These are phyloP conservation scores for Neonectria ditissima DNA, from an alignment of 2,329 filamentous ascomycete genomes.

Conservation along the genomic window DNA sequence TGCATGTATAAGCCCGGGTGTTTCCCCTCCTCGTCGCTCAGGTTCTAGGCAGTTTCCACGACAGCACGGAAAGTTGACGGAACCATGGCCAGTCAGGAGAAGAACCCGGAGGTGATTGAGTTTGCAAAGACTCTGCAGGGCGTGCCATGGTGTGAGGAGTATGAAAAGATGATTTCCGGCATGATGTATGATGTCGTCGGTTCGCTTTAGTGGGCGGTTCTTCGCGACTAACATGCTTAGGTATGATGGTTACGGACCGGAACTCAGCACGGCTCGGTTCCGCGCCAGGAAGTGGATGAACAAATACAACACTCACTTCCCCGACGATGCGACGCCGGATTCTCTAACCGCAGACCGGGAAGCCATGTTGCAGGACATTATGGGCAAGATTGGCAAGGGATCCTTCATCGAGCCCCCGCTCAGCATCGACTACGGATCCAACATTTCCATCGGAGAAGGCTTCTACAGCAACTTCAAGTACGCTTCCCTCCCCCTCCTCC, in stretches of 20 bases:
- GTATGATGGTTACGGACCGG: conserved; percentile 62
- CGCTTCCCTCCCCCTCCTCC: background rate
- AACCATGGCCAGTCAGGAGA: conserved; percentile 38
- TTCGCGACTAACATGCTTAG: conserved; percentile 46
- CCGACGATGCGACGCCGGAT: conserved; percentile 58
- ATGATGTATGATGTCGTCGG: conserved; percentile 35
- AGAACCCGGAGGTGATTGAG: conserved; percentile 36
- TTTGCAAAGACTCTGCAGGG: conserved; percentile 35
- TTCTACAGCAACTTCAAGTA: conserved; percentile 68
- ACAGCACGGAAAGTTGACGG: background rate
- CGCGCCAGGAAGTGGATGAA: conserved; percentile 66
- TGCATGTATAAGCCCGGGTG: background rate
- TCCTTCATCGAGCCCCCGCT: conserved; percentile 71
- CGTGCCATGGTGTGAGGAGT: conserved; percentile 42
- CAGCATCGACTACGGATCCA: conserved; percentile 73
- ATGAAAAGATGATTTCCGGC: conserved; percentile 45
- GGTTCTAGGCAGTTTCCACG: background rate
- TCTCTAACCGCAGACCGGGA: conserved; percentile 55
- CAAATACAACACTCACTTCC: conserved; percentile 69
- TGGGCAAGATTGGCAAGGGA: conserved; percentile 63
- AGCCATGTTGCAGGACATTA: conserved; percentile 60
- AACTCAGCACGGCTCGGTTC: conserved; percentile 64
- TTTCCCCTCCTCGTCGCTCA: background rate
- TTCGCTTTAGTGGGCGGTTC: background rate
- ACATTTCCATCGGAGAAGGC: conserved; percentile 68